A percentile compares a stretch with the other conserved stretches of the same genome.
Evolutionary conservation across 2,329 filamentous ascomycete genomes (phyloP).

Genomic region (Botrytis sinoallii): DNA sequence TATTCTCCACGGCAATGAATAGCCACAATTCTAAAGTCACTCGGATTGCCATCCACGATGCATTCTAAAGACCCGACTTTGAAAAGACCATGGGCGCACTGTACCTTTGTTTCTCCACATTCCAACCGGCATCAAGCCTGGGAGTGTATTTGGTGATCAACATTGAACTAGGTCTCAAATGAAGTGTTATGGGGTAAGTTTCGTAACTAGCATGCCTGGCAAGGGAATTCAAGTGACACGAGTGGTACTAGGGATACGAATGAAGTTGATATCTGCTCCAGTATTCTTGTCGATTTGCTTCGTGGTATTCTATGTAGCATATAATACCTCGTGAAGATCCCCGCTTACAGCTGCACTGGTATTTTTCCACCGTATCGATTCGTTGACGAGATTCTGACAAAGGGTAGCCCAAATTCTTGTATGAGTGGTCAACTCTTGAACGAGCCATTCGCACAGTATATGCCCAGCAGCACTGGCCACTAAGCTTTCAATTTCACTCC

Average conservation of each 20-base stretch:
- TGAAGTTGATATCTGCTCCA: neutral
- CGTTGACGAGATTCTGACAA: no score
- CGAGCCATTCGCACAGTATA: no score
- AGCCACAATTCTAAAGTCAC: no score
- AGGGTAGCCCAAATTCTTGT: neutral
- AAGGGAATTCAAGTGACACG: neutral
- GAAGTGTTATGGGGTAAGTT: neutral
- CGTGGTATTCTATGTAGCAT: neutral
- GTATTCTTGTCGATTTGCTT: neutral
- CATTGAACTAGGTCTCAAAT: neutral
- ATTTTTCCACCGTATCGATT: no score
- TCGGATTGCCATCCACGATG: no score
- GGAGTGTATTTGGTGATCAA: neutral
- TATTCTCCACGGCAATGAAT: neutral
- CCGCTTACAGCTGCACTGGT: neutral
- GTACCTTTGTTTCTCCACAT: neutral
- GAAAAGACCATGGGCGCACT: neutral
- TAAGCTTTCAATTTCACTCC: neutral
- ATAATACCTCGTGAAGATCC: no score
- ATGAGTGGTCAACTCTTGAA: no score
- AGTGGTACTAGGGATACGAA: neutral
- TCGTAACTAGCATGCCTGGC: neutral
- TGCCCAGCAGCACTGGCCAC: neutral
- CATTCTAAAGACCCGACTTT: neutral
- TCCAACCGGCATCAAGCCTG: neutral